Base-by-base conservation (phyloP, 306 rosid genomes). In the Begonia loranthoides region DNA sequence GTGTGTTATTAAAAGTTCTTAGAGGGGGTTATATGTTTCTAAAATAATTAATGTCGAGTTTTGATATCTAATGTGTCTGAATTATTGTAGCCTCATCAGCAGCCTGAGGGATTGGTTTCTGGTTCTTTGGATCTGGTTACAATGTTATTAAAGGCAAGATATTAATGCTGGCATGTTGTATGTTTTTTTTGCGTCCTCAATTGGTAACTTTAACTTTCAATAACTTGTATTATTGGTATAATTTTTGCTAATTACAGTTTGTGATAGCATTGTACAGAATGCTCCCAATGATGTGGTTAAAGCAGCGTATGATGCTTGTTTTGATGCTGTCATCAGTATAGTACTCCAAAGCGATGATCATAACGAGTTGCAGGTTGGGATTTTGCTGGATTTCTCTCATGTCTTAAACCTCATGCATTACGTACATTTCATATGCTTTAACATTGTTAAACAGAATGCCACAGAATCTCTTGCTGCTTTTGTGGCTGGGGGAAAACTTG, bases 141-240 rank as follows among this genome's bases (percentile, higher is more conserved):
- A 45, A 82, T 85, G 90, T 70, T 89, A 41, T 68, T 89, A 63
- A 89, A 89, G 93, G 97, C 95, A 85, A 85, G 93, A 66, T 40
- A 56, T 43, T 12, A 43, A 43, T 43, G 50, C 64, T 52, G 56
- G 65, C 57, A 59, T 48, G 19, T 66, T 36, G 45, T 43, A 38
- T 57, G 33, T 60, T 17, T 36, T 12, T 61, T 54, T 47, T 13
- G 43, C 49, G 19, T 41, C 36, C 36, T 28, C 36, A 5, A 28
- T 28, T 28, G 36, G 8, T 28, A 49, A n/a, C 49, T 55, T 59
- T 60, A 52, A 47, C 41, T 57, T 43, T 66, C 62, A 50, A 66
- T 13, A n/a, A 46, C 48, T 61, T 16, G 38, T 66, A 59, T 54
- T 17, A 14, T 19, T 52, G 15, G 66, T 54, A 51, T 54, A 38